Percentiles rank a stretch among this genome's conserved stretches.
Conservation (phyloP, 2,329 filamentous ascomycete genomes). For the Clarireedia homoeocarpa region DNA sequence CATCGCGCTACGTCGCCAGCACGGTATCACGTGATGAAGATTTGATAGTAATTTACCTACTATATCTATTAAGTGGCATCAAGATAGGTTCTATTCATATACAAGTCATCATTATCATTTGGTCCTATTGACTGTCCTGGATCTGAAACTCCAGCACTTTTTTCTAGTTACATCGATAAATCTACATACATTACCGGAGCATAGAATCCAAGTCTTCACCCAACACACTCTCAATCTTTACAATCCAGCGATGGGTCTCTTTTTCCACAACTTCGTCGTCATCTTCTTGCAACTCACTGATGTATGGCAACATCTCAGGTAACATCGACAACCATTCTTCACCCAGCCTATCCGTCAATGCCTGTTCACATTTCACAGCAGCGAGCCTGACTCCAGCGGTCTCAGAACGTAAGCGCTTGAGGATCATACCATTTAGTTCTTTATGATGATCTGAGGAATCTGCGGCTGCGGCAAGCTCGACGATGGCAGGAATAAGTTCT, state of each 20-base stretch:
- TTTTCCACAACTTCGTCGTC: conserved; percentile 89
- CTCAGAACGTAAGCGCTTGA: conserved; percentile 71
- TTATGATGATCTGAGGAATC: conserved; percentile 88
- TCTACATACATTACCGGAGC: conserved; percentile 56
- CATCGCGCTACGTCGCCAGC: too few species aligned
- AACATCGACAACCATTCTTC: conserved; percentile 90
- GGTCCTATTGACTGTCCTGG: not conserved
- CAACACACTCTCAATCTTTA: conserved; percentile 78
- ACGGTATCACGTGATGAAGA: too few species aligned
- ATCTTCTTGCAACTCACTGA: conserved; percentile 92
- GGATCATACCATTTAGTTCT: conserved; percentile 70
- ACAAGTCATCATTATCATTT: too few species aligned
- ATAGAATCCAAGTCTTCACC: conserved; percentile 89
- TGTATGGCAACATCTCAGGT: conserved; percentile 93
- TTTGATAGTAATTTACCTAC: not conserved
- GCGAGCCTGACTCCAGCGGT: conserved; percentile 66
- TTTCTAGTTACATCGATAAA: conserved; percentile 1
- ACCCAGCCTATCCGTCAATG: conserved; percentile 69
- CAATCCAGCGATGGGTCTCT: conserved; percentile 85
- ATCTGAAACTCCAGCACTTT: not conserved
- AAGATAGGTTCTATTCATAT: too few species aligned
- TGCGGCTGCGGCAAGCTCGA: conserved; percentile 70
- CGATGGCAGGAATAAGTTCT: conserved; percentile 65
- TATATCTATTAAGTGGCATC: not conserved
- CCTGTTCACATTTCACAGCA: conserved; percentile 74